These are phyloP conservation scores for Exophiala sp. DNA, from an alignment of 2,329 filamentous ascomycete genomes.

Conservation along the genomic window DNA sequence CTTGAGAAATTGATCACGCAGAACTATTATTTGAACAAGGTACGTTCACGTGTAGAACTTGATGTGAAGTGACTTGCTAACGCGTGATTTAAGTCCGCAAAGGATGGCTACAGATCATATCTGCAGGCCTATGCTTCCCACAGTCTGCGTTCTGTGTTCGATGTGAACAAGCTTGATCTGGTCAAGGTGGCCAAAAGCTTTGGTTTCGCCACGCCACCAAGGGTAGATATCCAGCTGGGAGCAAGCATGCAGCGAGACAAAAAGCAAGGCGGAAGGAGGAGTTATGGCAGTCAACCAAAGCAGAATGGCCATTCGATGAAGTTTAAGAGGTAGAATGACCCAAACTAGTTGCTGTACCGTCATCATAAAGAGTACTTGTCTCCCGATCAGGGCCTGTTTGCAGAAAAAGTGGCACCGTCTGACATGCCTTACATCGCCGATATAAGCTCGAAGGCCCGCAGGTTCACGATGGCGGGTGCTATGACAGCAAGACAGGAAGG, in stretches of 20 bases:
- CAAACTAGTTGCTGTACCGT: conserved; percentile 19
- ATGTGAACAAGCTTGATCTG: conserved; percentile 76
- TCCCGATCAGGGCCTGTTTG: too few species aligned
- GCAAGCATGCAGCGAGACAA: conserved; percentile 71
- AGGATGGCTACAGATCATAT: conserved; percentile 79
- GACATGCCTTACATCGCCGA: too few species aligned
- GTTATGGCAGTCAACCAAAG: conserved; percentile 75
- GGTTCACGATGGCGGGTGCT: too few species aligned
- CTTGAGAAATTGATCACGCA: conserved; percentile 90
- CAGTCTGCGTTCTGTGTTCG: conserved; percentile 76
- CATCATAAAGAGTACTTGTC: too few species aligned
- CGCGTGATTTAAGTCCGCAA: conserved; percentile 48
- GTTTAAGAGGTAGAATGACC: conserved; percentile 49
- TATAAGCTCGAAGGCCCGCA: too few species aligned
- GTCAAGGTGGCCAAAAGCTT: conserved; percentile 82
- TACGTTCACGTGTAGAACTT: conserved; percentile 33
- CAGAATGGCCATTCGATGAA: conserved; percentile 49
- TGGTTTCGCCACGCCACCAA: conserved; percentile 71
- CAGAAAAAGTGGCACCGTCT: too few species aligned
- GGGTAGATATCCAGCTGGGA: conserved; percentile 74
- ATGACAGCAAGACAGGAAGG: too few species aligned
- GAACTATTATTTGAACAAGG: conserved; percentile 97
- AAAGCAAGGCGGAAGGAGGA: conserved; percentile 63
- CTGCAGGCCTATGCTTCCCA: conserved; percentile 92
- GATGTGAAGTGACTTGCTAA: conserved; percentile 9